phyloP scores from a whole-genome alignment of 2,329 filamentous ascomycete genomes.

The Tricladium varicosporioides region DNA sequence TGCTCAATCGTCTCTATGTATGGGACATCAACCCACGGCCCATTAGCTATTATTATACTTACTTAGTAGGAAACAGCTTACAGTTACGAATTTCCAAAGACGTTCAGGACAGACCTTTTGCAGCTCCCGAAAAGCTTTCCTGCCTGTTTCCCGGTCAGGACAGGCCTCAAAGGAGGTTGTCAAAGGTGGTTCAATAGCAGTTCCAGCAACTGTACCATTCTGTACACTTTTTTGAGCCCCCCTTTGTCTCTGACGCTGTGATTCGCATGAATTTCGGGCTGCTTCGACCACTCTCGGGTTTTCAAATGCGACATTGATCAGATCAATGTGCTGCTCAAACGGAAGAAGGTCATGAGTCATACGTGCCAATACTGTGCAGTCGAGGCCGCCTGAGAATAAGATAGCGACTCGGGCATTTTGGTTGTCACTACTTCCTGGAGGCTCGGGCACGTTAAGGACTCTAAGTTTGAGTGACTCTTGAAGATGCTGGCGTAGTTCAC shows the following conservation, averaged over 20 bases:
- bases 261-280: conserved; percentile 39
- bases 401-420: conserved; percentile 64
- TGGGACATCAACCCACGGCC: conserved; percentile 68
- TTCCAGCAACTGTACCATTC: not conserved
- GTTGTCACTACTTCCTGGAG: conserved; percentile 38
- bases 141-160: conserved; percentile 85
- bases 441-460: conserved; percentile 62
- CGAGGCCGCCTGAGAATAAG: conserved; percentile 90
- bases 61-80: conserved; percentile 37
- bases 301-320: conserved; percentile 96
- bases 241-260: conserved; percentile 23
- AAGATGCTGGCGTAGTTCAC: conserved; percentile 52
- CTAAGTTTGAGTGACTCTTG: conserved; percentile 61
- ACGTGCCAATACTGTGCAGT: conserved; percentile 85
- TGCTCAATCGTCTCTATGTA: conserved; percentile 72
- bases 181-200: not conserved
- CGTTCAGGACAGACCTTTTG: conserved; percentile 64
- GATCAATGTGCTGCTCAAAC: conserved; percentile 67
- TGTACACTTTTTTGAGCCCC: not conserved
- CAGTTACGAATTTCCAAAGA: conserved; percentile 78
- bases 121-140: conserved; percentile 77
- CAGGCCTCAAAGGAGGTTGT: conserved; percentile 70
- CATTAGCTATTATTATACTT: conserved; percentile 15
- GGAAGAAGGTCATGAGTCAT: conserved; percentile 76
- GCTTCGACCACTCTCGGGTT: conserved; percentile 74